Evolutionary conservation across 345 rosid genomes (phyloP).

Genomic region (Citrus cavaleriei): DNA sequence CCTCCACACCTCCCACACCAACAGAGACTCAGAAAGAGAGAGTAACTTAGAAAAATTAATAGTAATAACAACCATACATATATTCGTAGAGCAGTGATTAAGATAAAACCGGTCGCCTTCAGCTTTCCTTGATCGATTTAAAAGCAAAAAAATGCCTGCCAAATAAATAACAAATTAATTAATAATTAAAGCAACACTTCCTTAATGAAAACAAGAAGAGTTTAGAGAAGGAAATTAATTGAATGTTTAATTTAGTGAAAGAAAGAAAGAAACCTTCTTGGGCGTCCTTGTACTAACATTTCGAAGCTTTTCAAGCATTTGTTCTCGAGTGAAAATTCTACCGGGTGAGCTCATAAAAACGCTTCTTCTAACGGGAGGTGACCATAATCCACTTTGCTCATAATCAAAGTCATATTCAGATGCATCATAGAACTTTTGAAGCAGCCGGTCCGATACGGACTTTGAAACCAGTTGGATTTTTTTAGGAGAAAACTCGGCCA

Average conservation of each 20-base stretch:
- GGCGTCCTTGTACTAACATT: constrained; percentile 24
- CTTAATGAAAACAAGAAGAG: neutral
- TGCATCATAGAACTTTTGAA: constrained; percentile 55
- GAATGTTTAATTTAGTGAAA: constrained; percentile 5
- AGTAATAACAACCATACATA: neutral
- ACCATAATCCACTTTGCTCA: constrained; percentile 63
- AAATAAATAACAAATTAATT: neutral
- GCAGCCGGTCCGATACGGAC: constrained; percentile 59
- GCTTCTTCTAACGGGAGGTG: constrained; percentile 62
- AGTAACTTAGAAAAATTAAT: neutral
- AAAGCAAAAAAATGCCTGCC: constrained; percentile 8
- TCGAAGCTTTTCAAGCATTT: constrained; percentile 51
- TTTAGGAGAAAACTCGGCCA: constrained; percentile 8
- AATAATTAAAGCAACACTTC: neutral
- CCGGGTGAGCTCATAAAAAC: constrained; percentile 57
- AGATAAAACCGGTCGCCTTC: neutral
- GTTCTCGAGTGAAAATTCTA: constrained; percentile 49
- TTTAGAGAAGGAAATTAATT: neutral
- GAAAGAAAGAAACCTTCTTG: constrained; percentile 13
- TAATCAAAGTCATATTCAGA: constrained; percentile 61
- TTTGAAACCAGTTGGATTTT: constrained; percentile 51
- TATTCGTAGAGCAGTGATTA: neutral
- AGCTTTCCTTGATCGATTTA: neutral
- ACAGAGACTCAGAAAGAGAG: neutral
- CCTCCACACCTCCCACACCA: no score